These are phyloP conservation scores for Arachis hypogaea DNA, from an alignment of 306 rosid genomes.

Conservation along the genomic window DNA sequence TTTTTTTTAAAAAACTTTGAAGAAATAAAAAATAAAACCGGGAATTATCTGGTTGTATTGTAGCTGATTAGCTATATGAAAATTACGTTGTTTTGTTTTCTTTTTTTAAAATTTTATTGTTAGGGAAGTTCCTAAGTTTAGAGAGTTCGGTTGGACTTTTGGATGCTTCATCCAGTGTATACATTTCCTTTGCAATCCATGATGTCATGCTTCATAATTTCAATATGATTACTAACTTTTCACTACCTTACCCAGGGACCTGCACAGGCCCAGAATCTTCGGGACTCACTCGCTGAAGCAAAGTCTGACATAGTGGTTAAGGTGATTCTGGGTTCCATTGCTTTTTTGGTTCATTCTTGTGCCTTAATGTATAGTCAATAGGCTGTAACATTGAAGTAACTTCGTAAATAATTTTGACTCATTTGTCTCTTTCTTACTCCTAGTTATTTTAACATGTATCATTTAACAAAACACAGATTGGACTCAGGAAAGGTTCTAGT, in stretches of 20 bases:
- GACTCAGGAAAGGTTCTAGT: conserved; percentile 93
- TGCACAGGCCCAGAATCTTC: conserved; percentile 96
- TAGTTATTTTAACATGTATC: conserved; percentile 7
- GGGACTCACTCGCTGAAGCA: conserved; percentile 86
- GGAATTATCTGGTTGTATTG: conserved; percentile 2
- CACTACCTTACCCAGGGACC: conserved; percentile 68
- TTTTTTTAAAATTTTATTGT: background rate
- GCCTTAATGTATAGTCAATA: background rate
- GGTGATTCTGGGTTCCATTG: conserved; percentile 50
- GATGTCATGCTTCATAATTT: background rate
- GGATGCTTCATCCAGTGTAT: conserved; percentile 9
- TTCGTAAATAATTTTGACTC: background rate
- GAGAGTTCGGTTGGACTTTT: conserved; percentile 4
- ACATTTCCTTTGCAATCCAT: background rate
- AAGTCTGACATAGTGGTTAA: conserved; percentile 91
- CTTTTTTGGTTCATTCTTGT: background rate
- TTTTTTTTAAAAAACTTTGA: no score
- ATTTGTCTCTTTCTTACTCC: background rate
- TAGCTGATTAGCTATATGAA: conserved; percentile 11
- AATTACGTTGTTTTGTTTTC: no score
- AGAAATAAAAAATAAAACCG: no score
- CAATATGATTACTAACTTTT: conserved; percentile 21
- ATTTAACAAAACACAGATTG: conserved; percentile 60
- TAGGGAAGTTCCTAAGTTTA: background rate
- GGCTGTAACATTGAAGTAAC: background rate